Percentiles rank a stretch among this genome's conserved stretches.
These are phyloP conservation scores for Aspergillus pseudoterreus DNA, from an alignment of 2,329 filamentous ascomycete species.

Conservation along the genomic window DNA sequence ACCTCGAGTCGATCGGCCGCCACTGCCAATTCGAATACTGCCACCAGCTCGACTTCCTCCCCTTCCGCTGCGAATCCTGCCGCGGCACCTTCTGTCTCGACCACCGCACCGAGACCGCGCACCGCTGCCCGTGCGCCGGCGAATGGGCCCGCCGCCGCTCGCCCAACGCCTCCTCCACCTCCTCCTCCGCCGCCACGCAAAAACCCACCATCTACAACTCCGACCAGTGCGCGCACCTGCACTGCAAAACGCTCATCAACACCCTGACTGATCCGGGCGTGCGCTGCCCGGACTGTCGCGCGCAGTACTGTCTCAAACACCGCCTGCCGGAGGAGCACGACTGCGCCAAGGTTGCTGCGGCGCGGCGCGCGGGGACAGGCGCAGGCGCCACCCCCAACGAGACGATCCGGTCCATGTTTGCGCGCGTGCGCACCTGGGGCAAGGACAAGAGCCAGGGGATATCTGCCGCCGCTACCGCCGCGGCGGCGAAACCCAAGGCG, in stretches of 20 bases:
- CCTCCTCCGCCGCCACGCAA: slow-evolving; percentile 28
- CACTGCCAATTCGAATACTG: slow-evolving; percentile 93
- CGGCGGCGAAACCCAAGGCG: background rate
- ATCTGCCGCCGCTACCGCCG: slow-evolving; percentile 58
- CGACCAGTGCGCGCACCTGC: slow-evolving; percentile 46
- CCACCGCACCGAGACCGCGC: slow-evolving; percentile 80
- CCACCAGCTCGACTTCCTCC: slow-evolving; percentile 92
- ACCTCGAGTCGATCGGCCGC: slow-evolving; percentile 79
- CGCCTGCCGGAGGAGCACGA: slow-evolving; percentile 67
- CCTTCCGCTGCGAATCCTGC: slow-evolving; percentile 91
- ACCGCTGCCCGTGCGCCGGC: slow-evolving; percentile 62
- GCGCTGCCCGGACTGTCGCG: slow-evolving; percentile 47
- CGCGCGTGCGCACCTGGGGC: slow-evolving; percentile 76
- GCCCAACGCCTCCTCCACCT: slow-evolving; percentile 21
- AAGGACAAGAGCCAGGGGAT: slow-evolving; percentile 63
- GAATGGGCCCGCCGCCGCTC: slow-evolving; percentile 55
- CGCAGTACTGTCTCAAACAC: slow-evolving; percentile 51
- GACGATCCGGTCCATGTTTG: slow-evolving; percentile 69
- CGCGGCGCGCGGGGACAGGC: slow-evolving; percentile 41
- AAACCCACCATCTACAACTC: slow-evolving; percentile 57
- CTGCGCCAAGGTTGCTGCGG: slow-evolving; percentile 69
- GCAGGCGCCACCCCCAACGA: slow-evolving; percentile 48
- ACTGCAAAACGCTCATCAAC: slow-evolving; percentile 52
- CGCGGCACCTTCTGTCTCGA: slow-evolving; percentile 82
- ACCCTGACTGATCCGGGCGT: slow-evolving; percentile 50